A percentile compares a stretch with the other conserved stretches of the same genome.
phyloP scores from a whole-genome alignment of 2,329 filamentous ascomycete species.

The Colletotrichum kahawae region DNA sequence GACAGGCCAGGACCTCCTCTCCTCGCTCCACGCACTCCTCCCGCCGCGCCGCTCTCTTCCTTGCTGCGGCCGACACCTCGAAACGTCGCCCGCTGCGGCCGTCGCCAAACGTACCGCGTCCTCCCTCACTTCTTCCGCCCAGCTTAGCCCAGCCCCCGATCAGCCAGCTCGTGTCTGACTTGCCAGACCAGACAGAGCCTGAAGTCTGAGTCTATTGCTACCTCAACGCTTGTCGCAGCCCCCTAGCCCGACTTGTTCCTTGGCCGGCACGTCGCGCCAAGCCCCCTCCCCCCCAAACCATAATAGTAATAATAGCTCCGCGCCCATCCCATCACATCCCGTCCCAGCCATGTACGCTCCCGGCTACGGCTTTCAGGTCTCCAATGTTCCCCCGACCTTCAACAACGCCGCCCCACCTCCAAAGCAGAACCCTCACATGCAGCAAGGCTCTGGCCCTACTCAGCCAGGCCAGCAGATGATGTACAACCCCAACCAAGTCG shows the following conservation, averaged over 20 bases:
- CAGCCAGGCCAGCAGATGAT: slow-evolving; percentile 58
- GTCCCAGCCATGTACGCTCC: slow-evolving; percentile 56
- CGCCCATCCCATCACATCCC: slow-evolving; percentile 14
- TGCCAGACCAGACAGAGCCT: background rate
- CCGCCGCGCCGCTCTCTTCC: slow-evolving; percentile 9
- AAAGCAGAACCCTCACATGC: slow-evolving; percentile 49
- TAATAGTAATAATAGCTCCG: slow-evolving; percentile 21
- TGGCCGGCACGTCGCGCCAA: background rate
- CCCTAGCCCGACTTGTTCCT: background rate
- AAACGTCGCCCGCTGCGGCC: slow-evolving; percentile 12
- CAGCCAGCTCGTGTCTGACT: slow-evolving; percentile 8
- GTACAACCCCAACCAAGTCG: slow-evolving; percentile 64
- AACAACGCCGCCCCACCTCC: slow-evolving; percentile 53
- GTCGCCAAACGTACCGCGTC: background rate
- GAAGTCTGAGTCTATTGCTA: slow-evolving; percentile 17
- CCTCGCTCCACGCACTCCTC: slow-evolving; percentile 15
- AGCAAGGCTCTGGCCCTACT: slow-evolving; percentile 45
- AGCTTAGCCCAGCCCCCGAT: slow-evolving; percentile 9
- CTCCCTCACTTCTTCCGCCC: background rate
- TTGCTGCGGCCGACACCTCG: slow-evolving; percentile 11
- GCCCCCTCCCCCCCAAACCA: slow-evolving; percentile 10
- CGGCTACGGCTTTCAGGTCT: slow-evolving; percentile 54
- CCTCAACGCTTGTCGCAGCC: background rate
- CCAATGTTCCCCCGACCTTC: slow-evolving; percentile 57
- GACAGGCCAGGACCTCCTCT: slow-evolving; percentile 13